Evolutionary conservation across 2,329 filamentous ascomycete species (phyloP), one percentile per base, ranked within the genome.

Genomic region (Aspergillus hiratsukae): DNA sequence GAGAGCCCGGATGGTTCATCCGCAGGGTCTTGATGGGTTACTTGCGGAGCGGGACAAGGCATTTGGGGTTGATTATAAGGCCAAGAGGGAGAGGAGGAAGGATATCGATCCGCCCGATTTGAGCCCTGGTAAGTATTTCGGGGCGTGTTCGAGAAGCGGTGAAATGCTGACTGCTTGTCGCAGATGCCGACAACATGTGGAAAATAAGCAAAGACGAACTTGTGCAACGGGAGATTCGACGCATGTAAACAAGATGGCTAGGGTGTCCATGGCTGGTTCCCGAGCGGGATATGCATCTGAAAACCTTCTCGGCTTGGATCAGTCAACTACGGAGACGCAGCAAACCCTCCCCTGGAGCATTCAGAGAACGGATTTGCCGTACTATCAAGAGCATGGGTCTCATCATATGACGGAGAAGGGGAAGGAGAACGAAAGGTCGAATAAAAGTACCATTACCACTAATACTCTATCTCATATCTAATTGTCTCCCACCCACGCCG

Each of bases 11-110:
- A 41, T 60, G 57, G 64, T 64, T 3, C 49, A 64, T 53, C 55
- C 63, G 51, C 63, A 61, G 43, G 67, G 70, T 48, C 54, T 75
- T 49, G 65, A 71, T 43, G 64, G 67, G 54, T 67, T 77, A 56
- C 67, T 84, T 19, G 73, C 70, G 45, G 81, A 80, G 28, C 73
- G 84, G 58, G 81, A 87, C 71, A 55, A 69, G 67, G 78, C 80
- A 62, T 83, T 83, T 70, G 79, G 78, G 0, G 76, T 80, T 28
- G 76, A 83, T 69, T 76, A 73, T 55, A 71, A 65, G 68, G 70
- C 72, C 56, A 87, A 87, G 75, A 77, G 71, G 63, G 76, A 81
- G 69, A 73, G 75, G 54, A 79, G 85, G 66, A 73, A 74, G 65
- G 74, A 76, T 51, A 85, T 87, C 65, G 53, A 55, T 35, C 28